A percentile compares a stretch with the other conserved stretches of the same genome.
Conservation (phyloP, 2,329 filamentous ascomycete species). For the Botrytis deweyae region DNA sequence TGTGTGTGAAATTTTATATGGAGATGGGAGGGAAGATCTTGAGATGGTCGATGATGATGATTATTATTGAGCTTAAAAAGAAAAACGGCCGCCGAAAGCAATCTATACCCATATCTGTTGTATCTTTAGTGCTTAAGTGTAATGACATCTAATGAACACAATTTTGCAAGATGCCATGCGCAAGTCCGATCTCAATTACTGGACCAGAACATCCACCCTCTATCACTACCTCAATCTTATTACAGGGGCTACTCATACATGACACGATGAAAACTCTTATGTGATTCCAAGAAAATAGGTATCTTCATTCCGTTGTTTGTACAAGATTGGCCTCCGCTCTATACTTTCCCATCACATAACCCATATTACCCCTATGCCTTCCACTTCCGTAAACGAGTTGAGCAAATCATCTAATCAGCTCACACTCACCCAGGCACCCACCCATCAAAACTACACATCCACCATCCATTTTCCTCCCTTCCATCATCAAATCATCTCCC, state of each 20-base stretch:
- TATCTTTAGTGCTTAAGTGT: background rate
- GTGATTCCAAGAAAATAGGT: conserved; percentile 5
- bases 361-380: background rate
- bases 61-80: background rate
- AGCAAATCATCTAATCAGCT: background rate
- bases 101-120: background rate
- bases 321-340: background rate
- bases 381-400: background rate
- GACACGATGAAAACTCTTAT: background rate
- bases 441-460: background rate
- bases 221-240: background rate
- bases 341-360: background rate
- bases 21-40: conserved; percentile 46
- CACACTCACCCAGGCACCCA: background rate
- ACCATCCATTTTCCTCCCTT: too few relatives aligned
- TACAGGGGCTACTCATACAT: background rate
- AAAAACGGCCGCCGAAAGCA: background rate
- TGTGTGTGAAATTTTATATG: conserved; percentile 92
- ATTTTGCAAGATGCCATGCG: background rate
- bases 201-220: background rate
- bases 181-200: background rate
- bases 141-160: background rate
- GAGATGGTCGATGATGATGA: conserved; percentile 15
- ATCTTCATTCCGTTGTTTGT: conserved; percentile 15
- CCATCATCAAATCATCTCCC: background rate